Evolutionary conservation across 2,329 filamentous ascomycete species (phyloP).

Genomic region (Claviceps spartinae): DNA sequence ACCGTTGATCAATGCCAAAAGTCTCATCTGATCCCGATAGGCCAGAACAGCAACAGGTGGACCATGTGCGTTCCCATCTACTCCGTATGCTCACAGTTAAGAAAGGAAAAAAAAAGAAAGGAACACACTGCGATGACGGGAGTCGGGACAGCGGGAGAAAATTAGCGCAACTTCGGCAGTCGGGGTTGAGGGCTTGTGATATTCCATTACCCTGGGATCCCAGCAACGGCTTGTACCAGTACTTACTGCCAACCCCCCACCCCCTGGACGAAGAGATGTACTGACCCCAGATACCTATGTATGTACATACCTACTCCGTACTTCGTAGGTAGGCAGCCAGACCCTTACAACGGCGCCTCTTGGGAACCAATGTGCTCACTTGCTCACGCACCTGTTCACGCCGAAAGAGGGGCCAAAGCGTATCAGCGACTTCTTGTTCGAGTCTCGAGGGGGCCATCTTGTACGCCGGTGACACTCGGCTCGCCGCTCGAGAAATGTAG

Average conservation of each 20-base stretch:
- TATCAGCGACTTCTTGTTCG: not conserved
- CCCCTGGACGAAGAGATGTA: not conserved
- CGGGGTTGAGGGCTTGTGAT: not conserved
- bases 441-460: not conserved
- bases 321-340: not conserved
- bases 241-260: not conserved
- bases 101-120: not conserved
- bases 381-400: not conserved
- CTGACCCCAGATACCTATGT: not conserved
- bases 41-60: not conserved
- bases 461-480: not conserved
- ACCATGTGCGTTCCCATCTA: not conserved
- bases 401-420: not conserved
- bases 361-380: not conserved
- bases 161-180: conserved; percentile 2
- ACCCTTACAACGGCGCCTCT: not conserved
- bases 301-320: no score
- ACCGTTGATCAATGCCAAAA: conserved; percentile 1
- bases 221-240: not conserved
- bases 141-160: not conserved
- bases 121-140: not conserved
- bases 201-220: not conserved
- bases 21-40: not conserved
- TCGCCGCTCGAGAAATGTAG: not conserved
- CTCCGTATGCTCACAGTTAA: not conserved